phyloP scores from a whole-genome alignment of 257 asterid genomes.

The Scutellaria galericulata region DNA sequence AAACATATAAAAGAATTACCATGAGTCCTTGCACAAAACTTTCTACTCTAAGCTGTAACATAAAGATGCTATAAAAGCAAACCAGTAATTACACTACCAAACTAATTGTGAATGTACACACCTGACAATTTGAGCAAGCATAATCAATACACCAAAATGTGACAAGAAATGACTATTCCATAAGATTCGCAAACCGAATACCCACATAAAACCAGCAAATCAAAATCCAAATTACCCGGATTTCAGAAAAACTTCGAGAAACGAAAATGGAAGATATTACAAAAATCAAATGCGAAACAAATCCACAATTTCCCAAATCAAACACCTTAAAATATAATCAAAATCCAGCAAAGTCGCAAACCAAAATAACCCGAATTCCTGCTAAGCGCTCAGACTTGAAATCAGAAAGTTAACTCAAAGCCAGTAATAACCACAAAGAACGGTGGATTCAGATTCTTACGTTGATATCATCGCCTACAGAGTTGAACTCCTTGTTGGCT shows the following conservation, averaged over 20 bases:
- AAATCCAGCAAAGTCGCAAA: slow-evolving; percentile 17
- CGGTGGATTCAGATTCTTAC: slow-evolving; percentile 43
- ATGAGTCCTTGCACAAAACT: not conserved
- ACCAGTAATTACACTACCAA: not conserved
- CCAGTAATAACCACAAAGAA: not conserved
- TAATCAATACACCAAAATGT: not conserved
- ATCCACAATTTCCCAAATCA: not conserved
- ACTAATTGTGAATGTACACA: slow-evolving; percentile 5
- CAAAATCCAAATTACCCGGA: not conserved
- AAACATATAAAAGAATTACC: not conserved
- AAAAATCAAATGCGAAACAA: not conserved
- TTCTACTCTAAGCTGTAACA: slow-evolving; percentile 23
- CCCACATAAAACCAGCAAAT: not conserved
- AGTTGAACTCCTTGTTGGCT: slow-evolving; percentile 72
- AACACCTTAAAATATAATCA: not conserved
- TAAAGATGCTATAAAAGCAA: not conserved
- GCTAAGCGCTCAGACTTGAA: slow-evolving; percentile 6
- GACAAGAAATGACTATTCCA: not conserved
- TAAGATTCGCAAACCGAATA: not conserved
- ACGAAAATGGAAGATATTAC: not conserved
- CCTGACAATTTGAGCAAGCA: not conserved
- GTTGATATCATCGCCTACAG: slow-evolving; percentile 78
- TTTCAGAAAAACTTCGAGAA: not conserved
- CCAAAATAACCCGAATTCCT: slow-evolving; percentile 19
- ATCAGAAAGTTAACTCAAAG: slow-evolving; percentile 1